Evolutionary conservation across 169 alveolate genomes (phyloP).

Genomic region (Neospora caninum): DNA sequence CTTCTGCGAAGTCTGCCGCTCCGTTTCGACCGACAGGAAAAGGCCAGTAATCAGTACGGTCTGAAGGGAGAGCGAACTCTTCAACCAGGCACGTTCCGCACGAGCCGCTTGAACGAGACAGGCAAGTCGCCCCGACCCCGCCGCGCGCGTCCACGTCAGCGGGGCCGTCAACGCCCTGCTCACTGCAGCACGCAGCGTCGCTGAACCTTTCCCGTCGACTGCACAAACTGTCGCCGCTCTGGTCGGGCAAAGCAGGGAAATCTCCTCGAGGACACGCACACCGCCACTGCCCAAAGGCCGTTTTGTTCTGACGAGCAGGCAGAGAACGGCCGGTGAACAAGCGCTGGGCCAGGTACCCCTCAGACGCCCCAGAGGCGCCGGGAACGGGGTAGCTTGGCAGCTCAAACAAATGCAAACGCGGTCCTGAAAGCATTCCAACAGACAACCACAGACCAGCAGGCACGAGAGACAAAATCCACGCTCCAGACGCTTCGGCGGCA

Average conservation of each 20-base stretch:
- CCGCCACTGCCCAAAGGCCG: background rate
- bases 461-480: too few species aligned
- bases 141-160: too few species aligned
- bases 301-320: background rate
- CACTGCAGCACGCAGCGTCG: too few species aligned
- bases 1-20: background rate
- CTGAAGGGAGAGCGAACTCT: too few species aligned
- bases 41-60: too few species aligned
- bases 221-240: background rate
- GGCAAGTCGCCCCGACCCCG: too few species aligned
- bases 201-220: too few species aligned
- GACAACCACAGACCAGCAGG: background rate
- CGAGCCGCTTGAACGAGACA: too few species aligned
- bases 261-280: background rate
- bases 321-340: background rate
- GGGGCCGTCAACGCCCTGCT: too few species aligned
- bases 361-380: background rate
- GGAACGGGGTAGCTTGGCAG: background rate
- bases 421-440: background rate
- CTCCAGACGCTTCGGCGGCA: too few species aligned
- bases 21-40: background rate
- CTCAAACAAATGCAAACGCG: conserved; percentile 22
- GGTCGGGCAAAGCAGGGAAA: background rate
- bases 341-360: background rate
- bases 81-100: too few species aligned